Conservation (phyloP, 2,329 filamentous ascomycete genomes). For the Aspergillus intermedius region DNA sequence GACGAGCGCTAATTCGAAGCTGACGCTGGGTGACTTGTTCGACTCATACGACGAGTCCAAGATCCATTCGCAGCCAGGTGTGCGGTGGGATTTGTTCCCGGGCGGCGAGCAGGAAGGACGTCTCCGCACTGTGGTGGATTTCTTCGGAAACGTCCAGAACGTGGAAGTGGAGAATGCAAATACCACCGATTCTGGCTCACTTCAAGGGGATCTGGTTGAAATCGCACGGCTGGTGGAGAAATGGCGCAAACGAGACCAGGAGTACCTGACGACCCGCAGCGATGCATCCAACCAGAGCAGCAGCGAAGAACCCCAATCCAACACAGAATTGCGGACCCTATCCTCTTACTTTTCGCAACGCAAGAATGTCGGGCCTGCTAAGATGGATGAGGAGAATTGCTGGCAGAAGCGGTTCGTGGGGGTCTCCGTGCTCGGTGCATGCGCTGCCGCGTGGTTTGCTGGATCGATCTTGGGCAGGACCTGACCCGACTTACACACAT, state of each 20-base stretch:
- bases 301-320: conserved; percentile 3
- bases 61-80: conserved; percentile 86
- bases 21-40: conserved; percentile 88
- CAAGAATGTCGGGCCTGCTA: conserved; percentile 46
- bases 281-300: conserved; percentile 12
- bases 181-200: conserved; percentile 44
- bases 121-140: conserved; percentile 81
- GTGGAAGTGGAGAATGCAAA: conserved; percentile 73
- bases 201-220: conserved; percentile 67
- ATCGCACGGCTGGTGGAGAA: conserved; percentile 57
- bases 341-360: conserved; percentile 20
- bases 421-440: conserved; percentile 27
- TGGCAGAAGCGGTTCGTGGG: conserved; percentile 52
- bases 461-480: conserved; percentile 28
- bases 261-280: conserved; percentile 23
- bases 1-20: conserved; percentile 75
- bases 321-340: conserved; percentile 1
- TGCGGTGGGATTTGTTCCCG: conserved; percentile 90
- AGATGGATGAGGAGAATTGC: conserved; percentile 58
- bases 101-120: conserved; percentile 73
- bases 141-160: conserved; percentile 97
- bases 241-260: conserved; percentile 35
- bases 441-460: conserved; percentile 31
- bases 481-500: conserved; percentile 9
- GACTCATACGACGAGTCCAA: conserved; percentile 93